Evolutionary conservation across 169 alveolate genomes (phyloP), one percentile per base, ranked within the genome.

Genomic region (Cryptosporidium sp.): DNA sequence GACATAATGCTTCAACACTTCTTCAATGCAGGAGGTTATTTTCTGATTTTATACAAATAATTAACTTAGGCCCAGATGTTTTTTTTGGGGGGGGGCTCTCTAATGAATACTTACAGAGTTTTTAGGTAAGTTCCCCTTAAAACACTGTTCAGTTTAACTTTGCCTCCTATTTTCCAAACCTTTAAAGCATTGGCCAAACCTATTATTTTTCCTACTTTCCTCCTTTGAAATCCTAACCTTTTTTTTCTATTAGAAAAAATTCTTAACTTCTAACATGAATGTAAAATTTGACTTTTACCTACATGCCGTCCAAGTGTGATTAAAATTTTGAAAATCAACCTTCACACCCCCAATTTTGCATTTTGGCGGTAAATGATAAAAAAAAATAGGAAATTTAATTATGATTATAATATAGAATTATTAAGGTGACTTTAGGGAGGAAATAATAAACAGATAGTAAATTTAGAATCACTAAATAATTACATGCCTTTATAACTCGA

Each of bases 271-370:
- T 29, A 65, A 3, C 52, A 33, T 33, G 31, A 16, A 65, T 10
- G 16, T 55, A 23, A 23, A 29, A 31, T 4, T 31, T 65, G 50
- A 31, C 43, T 33, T 33, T 65, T 7, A 16, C 0, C 71, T 33
- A 37, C 71, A 65, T 65, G 71, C 52, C 12, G 71, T 65, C 50
- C 71, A 65, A 65, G 71, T 65, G 71, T 65, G 71, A 14, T 65
- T 21, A 65, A 1, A 16, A 8, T 65, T 23, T 37, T 33, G 14
- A 23, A 65, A n/a, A 7, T 37, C 50, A 9, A 65, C 71, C 71
- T 37, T 33, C 71, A 65, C 71, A 65, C 71, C 48, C 50, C 12
- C 43, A 33, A 35, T 65, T 37, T 37, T 37, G 51, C 71, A 37
- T 65, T 65, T 33, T 33, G 71, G 71, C 71, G 71, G 71, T 51